Percentiles rank a stretch among this genome's conserved stretches.
Conservation (phyloP, 805 yeast species). For the Pichia sporocuriosa region DNA sequence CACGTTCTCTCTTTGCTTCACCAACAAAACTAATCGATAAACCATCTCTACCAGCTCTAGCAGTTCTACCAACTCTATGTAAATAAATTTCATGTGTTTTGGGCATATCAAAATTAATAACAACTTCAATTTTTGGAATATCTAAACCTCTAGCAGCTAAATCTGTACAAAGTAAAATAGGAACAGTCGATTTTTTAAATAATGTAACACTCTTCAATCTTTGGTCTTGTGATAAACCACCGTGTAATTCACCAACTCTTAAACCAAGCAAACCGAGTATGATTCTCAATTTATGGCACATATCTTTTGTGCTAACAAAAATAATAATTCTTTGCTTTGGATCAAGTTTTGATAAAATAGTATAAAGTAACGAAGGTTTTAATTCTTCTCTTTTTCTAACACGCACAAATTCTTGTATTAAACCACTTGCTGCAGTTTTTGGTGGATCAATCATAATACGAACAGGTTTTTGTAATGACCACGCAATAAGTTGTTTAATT, state of each 20-base stretch:
- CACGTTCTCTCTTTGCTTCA: slow-evolving; percentile 79
- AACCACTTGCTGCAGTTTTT: slow-evolving; percentile 84
- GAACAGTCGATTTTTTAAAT: slow-evolving; percentile 76
- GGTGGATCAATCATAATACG: slow-evolving; percentile 96
- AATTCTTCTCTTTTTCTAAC: slow-evolving; percentile 81
- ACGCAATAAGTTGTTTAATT: slow-evolving; percentile 78
- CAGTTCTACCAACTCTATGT: slow-evolving; percentile 98
- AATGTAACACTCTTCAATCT: slow-evolving; percentile 78
- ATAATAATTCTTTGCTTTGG: slow-evolving; percentile 70
- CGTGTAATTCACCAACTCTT: slow-evolving; percentile 75
- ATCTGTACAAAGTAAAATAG: slow-evolving; percentile 91
- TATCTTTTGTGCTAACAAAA: slow-evolving; percentile 86
- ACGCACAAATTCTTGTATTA: slow-evolving; percentile 90
- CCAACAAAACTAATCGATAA: slow-evolving; percentile 90
- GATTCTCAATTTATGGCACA: slow-evolving; percentile 81
- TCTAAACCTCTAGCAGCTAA: slow-evolving; percentile 98
- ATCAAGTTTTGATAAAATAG: slow-evolving; percentile 62
- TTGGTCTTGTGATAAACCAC: slow-evolving; percentile 85
- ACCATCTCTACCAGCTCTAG: slow-evolving; percentile 98
- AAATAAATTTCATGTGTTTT: slow-evolving; percentile 83
- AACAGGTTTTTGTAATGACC: slow-evolving; percentile 85
- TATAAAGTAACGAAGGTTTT: slow-evolving; percentile 76
- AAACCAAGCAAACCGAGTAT: slow-evolving; percentile 67
- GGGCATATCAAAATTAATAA: slow-evolving; percentile 94
- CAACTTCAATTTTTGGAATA: slow-evolving; percentile 95